Evolutionary conservation across 208 protist genomes (phyloP).

Genomic region (Leptomonas seymouri): DNA sequence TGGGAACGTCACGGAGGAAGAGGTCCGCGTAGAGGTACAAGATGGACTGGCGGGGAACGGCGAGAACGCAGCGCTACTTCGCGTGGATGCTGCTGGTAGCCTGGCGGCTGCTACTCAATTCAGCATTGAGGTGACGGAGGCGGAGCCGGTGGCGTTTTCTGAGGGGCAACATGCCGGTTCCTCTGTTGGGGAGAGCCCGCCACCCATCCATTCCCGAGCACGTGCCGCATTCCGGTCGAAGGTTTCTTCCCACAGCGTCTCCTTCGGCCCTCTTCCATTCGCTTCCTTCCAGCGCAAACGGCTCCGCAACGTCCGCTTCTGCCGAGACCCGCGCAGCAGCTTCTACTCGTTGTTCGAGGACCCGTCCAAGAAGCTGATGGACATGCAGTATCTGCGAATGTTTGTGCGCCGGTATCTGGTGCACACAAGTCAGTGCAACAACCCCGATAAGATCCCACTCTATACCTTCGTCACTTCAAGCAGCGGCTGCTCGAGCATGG

Average conservation of each 20-base stretch:
- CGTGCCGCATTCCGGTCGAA: not conserved
- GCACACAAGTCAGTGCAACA: slow-evolving; percentile 71
- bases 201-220: not conserved
- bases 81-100: slow-evolving; percentile 11
- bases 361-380: slow-evolving; percentile 43
- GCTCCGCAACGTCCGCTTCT: slow-evolving; percentile 67
- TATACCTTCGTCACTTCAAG: slow-evolving; percentile 55
- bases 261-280: slow-evolving; percentile 70
- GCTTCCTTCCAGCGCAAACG: slow-evolving; percentile 61
- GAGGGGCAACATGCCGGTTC: too few species aligned
- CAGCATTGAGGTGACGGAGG: not conserved
- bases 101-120: slow-evolving; percentile 11
- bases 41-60: not conserved
- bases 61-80: not conserved
- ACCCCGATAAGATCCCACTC: slow-evolving; percentile 56
- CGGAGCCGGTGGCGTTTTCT: not conserved
- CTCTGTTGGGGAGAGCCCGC: not conserved
- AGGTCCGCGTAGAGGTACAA: not conserved
- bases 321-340: slow-evolving; percentile 40
- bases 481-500: slow-evolving; percentile 45
- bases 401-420: slow-evolving; percentile 80
- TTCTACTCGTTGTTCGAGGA: slow-evolving; percentile 71
- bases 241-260: not conserved
- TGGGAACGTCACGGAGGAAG: not conserved
- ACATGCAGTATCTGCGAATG: slow-evolving; percentile 88